Base-by-base conservation (phyloP, 306 rosid genomes). In the Psophocarpus tetragonolobus region DNA sequence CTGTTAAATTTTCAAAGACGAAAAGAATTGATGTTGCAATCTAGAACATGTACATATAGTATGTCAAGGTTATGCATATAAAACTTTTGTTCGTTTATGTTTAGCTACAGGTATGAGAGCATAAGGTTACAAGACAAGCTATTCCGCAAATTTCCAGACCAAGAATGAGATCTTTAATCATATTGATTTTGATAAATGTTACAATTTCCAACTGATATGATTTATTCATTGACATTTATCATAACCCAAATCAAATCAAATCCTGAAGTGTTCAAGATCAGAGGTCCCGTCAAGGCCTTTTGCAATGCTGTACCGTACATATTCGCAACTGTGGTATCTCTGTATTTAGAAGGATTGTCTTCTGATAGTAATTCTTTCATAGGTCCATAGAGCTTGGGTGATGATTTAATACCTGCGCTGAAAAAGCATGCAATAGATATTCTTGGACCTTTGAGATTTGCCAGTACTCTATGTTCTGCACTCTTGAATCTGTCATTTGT, bases 401-500 rank as follows among this genome's bases (percentile, higher is more conserved):
- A 10, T 62, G 74, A 45, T 24, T 23, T 33, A 23, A 48, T 5
- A 48, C 51, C 73, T 12, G 73, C 11, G 10, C 66, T 50, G 68
- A 80, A 80, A 38, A 80, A 80, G 18, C 83, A 80, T 50, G 83
- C 78, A 50, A 63, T 45, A 7, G 78, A 80, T 62, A 80, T 44
- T 50, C 78, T 80, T 5, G 83, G 83, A 71, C 74, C 83, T 48
- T 0, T 18, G 36, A 18, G 41, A 51, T 72, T 80, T 38, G 83
- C 73, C 23, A 62, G 45, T 1, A 79, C 83, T 79, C 73, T 71
- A 6, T 79, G 83, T 27, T 79, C 78, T 0, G 50, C 78, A 62
- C 83, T 79, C 73, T 48, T 79, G 73, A 79, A 79, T 50, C 56
- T 71, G 58, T 71, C 83, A 62, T 79, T 80, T 73, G 84, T 80